A percentile compares a stretch with the other conserved stretches of the same genome.
phyloP scores from a whole-genome alignment of 2,329 filamentous ascomycete genomes.

The Epicoccum nigrum region DNA sequence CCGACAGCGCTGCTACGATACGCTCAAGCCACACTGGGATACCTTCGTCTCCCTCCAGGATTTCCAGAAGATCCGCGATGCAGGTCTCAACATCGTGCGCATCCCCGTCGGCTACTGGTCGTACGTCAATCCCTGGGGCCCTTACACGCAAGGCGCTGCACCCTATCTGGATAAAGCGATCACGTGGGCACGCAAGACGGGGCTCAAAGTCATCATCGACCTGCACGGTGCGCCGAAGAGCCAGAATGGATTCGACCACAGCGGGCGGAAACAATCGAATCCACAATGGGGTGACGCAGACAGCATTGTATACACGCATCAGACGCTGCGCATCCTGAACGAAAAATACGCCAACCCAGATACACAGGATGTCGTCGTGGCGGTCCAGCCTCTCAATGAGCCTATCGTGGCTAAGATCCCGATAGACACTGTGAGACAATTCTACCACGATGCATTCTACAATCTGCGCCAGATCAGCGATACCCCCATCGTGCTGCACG shows the following conservation, averaged over 20 bases:
- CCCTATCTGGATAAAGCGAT: conserved; percentile 62
- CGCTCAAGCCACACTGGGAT: conserved; percentile 59
- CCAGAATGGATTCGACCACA: conserved; percentile 69
- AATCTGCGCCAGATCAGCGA: conserved; percentile 54
- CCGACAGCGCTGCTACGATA: conserved; percentile 47
- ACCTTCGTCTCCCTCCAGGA: conserved; percentile 57
- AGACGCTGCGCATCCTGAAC: conserved; percentile 63
- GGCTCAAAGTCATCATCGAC: conserved; percentile 63
- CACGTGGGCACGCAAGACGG: conserved; percentile 60
- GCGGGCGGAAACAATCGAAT: conserved; percentile 55
- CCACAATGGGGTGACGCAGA: conserved; percentile 56
- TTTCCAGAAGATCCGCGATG: conserved; percentile 61
- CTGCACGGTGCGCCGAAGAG: conserved; percentile 59
- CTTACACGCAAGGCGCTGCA: conserved; percentile 60
- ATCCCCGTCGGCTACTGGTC: conserved; percentile 65
- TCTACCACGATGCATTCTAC: conserved; percentile 61
- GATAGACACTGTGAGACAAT: conserved; percentile 56
- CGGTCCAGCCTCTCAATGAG: conserved; percentile 64
- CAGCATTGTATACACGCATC: conserved; percentile 57
- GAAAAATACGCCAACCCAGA: conserved; percentile 59
- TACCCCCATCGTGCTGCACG: conserved; percentile 62
- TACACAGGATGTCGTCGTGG: conserved; percentile 65
- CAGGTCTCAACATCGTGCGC: conserved; percentile 65
- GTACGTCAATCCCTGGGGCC: conserved; percentile 47
- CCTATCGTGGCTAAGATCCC: conserved; percentile 57